Percentiles rank a stretch among this genome's conserved stretches.
These are phyloP conservation scores for Scedosporium dehoogii DNA, from an alignment of 2,329 filamentous ascomycete species.

Conservation along the genomic window DNA sequence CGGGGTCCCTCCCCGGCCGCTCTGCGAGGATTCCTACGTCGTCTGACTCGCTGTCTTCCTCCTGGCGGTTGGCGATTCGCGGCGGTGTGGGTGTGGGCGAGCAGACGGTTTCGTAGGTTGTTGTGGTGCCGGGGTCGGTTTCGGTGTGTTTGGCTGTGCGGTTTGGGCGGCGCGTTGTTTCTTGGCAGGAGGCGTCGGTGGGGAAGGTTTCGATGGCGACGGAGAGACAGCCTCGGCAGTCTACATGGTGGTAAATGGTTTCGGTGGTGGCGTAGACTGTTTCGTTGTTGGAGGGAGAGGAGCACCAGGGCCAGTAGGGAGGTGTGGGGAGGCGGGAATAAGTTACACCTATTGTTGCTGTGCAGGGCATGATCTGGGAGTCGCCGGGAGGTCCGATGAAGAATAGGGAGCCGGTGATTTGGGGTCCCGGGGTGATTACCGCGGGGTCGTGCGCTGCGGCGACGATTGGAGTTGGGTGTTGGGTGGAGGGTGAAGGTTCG, in stretches of 20 bases:
- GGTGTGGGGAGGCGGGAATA: constrained; percentile 15
- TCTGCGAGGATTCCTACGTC: not conserved
- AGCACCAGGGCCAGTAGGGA: constrained; percentile 19
- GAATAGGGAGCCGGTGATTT: not conserved
- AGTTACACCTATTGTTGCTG: constrained; percentile 14
- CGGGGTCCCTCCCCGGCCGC: not conserved
- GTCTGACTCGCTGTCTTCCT: not conserved
- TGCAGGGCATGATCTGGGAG: constrained; percentile 4
- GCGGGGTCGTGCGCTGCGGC: not conserved
- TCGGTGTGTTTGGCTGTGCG: constrained; percentile 11
- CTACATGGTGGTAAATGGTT: constrained; percentile 14
- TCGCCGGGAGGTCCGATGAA: not conserved
- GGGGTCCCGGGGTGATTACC: not conserved
- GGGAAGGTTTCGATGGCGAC: constrained; percentile 14
- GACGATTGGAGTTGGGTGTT: not conserved
- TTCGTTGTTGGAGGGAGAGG: constrained; percentile 11
- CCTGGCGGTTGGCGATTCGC: not conserved
- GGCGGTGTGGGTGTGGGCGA: constrained; percentile 7
- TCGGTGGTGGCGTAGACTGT: constrained; percentile 19
- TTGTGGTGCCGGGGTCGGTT: constrained; percentile 13
- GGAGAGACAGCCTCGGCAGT: constrained; percentile 22
- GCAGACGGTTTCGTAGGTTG: constrained; percentile 19
- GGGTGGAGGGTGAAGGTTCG: not conserved
- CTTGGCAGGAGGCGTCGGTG: constrained; percentile 17
- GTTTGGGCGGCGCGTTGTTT: constrained; percentile 7